These are phyloP conservation scores for Metarhizium robertsii DNA, from an alignment of 2,329 filamentous ascomycete genomes.

Conservation along the genomic window DNA sequence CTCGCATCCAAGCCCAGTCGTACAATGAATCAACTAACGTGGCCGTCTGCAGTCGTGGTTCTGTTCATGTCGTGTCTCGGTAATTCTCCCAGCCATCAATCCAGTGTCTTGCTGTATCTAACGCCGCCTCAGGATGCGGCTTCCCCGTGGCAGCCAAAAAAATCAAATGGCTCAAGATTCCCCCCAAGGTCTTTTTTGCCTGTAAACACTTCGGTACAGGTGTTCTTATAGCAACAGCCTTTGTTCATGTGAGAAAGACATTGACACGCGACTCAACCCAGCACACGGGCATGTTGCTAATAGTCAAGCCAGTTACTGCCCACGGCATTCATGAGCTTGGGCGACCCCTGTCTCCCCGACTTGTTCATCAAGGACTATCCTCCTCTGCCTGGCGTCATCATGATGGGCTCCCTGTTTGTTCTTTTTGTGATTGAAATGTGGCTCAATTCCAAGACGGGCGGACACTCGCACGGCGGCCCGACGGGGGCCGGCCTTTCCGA, in stretches of 20 bases:
- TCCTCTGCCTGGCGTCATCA: conserved; percentile 54
- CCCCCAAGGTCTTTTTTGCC: conserved; percentile 47
- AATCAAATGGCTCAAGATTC: conserved; percentile 48
- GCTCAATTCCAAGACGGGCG: conserved; percentile 49
- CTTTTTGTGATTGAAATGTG: conserved; percentile 56
- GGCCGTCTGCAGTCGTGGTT: conserved; percentile 15
- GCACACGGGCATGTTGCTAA: background rate
- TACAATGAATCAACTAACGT: background rate
- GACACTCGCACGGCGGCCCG: conserved; percentile 49
- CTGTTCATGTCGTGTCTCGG: conserved; percentile 17
- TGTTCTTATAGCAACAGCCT: conserved; percentile 63
- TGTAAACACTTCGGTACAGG: conserved; percentile 63
- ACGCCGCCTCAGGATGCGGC: conserved; percentile 28
- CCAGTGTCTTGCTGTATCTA: background rate
- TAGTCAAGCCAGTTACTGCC: conserved; percentile 38
- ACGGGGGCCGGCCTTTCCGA: conserved; percentile 24
- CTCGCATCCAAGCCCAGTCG: background rate
- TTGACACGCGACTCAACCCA: background rate
- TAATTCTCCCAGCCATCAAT: conserved; percentile 1
- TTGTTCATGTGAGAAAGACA: conserved; percentile 50
- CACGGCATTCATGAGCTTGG: conserved; percentile 45
- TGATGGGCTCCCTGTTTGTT: conserved; percentile 52
- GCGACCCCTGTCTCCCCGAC: conserved; percentile 46
- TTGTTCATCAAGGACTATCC: conserved; percentile 51
- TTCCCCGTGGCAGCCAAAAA: conserved; percentile 46